A percentile compares a stretch with the other conserved stretches of the same genome.
Evolutionary conservation across 2,329 filamentous ascomycete genomes (phyloP).

Genomic region (Venturia aucupariae): DNA sequence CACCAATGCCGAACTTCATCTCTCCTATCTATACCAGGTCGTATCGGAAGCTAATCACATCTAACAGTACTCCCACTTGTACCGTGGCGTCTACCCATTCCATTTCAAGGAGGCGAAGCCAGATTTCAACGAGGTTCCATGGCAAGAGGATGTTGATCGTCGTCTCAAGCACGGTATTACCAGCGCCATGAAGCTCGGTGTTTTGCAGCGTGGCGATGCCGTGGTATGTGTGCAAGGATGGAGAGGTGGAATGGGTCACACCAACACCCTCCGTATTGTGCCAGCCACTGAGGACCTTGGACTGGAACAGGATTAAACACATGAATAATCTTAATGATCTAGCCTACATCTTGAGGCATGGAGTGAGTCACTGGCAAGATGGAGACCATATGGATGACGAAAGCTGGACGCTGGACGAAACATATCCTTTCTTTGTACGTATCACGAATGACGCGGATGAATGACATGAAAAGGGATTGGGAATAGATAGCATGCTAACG

Average conservation of each 20-base stretch:
- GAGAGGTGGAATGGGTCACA: conserved; percentile 87
- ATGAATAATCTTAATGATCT: not conserved
- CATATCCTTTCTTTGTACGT: not conserved
- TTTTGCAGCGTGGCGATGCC: conserved; percentile 62
- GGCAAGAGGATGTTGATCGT: conserved; percentile 97
- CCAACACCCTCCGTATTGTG: conserved; percentile 60
- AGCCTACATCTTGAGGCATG: not conserved
- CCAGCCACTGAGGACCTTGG: conserved; percentile 42
- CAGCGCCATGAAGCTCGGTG: conserved; percentile 73
- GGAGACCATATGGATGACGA: not conserved
- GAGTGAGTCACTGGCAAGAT: not conserved
- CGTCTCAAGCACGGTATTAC: conserved; percentile 95
- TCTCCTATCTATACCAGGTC: not conserved
- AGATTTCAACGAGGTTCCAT: conserved; percentile 84
- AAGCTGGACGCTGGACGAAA: not conserved
- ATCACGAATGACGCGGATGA: not conserved
- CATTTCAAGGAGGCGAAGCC: conserved; percentile 87
- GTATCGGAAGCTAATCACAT: not conserved
- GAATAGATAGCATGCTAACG: not conserved
- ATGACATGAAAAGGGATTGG: not conserved
- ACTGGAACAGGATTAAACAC: conserved; percentile 31
- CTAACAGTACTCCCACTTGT: conserved; percentile 71
- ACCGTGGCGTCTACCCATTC: conserved; percentile 98
- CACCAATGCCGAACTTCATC: not conserved
- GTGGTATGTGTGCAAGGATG: conserved; percentile 83